Percentiles rank a stretch among this genome's conserved stretches.
Evolutionary conservation across 441 rosid genomes (phyloP).

Genomic region (Pelargonium cotyledonis): DNA sequence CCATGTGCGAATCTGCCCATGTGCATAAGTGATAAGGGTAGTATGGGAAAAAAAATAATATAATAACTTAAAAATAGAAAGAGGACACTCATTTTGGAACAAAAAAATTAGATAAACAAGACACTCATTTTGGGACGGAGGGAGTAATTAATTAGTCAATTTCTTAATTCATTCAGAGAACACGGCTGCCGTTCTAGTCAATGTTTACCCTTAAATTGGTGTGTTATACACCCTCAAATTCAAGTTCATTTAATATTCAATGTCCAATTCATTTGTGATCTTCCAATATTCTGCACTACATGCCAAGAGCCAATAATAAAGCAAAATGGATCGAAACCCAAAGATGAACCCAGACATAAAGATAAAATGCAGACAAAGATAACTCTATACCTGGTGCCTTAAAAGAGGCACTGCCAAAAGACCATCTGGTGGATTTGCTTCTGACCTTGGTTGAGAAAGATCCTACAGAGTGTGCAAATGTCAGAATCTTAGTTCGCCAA

Average conservation of each 20-base stretch:
- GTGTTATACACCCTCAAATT: not conserved
- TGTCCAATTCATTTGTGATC: not conserved
- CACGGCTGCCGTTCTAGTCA: not conserved
- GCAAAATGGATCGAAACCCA: not conserved
- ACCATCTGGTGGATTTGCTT: conserved; percentile 79
- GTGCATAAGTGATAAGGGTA: no score
- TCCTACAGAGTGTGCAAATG: conserved; percentile 43
- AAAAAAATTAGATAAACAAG: no score
- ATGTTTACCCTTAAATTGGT: not conserved
- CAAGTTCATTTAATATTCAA: no score
- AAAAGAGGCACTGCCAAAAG: conserved; percentile 73
- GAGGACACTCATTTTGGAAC: no score
- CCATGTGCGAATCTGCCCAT: no score
- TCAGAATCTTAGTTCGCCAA: conserved; percentile 15
- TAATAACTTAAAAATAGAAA: no score
- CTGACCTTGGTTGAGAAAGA: conserved; percentile 70
- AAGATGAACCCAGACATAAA: not conserved
- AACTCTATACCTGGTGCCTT: conserved; percentile 78
- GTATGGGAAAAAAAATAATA: no score
- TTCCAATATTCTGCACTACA: not conserved
- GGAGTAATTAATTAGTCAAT: not conserved
- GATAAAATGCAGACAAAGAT: conserved; percentile 7
- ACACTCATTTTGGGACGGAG: no score
- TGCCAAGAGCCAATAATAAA: not conserved
- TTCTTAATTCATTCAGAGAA: not conserved